A percentile compares a stretch with the other conserved stretches of the same genome.
These are phyloP conservation scores for Kwoniella sp. DNA, from an alignment of 768 basidiomycete genomes.

Conservation along the genomic window DNA sequence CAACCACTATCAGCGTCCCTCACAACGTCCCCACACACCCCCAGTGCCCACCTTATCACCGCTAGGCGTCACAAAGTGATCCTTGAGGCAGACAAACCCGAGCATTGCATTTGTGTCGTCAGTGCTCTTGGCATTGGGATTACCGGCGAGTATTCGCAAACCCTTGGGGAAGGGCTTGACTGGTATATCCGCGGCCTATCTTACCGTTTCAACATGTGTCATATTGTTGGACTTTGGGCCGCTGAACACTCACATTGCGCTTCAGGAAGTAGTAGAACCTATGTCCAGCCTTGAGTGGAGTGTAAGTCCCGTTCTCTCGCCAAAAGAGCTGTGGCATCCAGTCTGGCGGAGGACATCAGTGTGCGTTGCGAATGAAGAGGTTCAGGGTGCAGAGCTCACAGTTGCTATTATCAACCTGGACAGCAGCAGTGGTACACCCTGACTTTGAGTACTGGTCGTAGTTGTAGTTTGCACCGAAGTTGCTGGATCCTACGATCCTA, in stretches of 20 bases:
- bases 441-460: constrained; percentile 10
- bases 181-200: constrained; percentile 5
- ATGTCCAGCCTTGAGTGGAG: constrained; percentile 13
- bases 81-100: constrained; percentile 17
- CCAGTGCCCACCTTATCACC: constrained; percentile 33
- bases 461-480: constrained; percentile 30
- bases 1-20: not conserved
- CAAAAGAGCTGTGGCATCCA: constrained; percentile 26
- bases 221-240: too few relatives aligned
- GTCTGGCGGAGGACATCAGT: too few relatives aligned
- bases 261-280: constrained; percentile 45
- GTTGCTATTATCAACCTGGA: constrained; percentile 31
- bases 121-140: constrained; percentile 6
- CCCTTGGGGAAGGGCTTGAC: constrained; percentile 31
- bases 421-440: constrained; percentile 23
- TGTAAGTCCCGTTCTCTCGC: constrained; percentile 17
- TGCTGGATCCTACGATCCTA: constrained; percentile 22
- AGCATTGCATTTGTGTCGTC: constrained; percentile 2
- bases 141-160: constrained; percentile 18
- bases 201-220: not conserved
- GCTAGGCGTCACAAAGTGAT: constrained; percentile 13
- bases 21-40: constrained; percentile 19
- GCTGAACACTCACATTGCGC: constrained; percentile 22
- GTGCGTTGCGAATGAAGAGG: too few relatives aligned
- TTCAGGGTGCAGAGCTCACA: constrained; percentile 4